Evolutionary conservation across 2,329 filamentous ascomycete genomes (phyloP), one percentile per base, ranked within the genome.

Genomic region (Aspergillus aculeatinus): DNA sequence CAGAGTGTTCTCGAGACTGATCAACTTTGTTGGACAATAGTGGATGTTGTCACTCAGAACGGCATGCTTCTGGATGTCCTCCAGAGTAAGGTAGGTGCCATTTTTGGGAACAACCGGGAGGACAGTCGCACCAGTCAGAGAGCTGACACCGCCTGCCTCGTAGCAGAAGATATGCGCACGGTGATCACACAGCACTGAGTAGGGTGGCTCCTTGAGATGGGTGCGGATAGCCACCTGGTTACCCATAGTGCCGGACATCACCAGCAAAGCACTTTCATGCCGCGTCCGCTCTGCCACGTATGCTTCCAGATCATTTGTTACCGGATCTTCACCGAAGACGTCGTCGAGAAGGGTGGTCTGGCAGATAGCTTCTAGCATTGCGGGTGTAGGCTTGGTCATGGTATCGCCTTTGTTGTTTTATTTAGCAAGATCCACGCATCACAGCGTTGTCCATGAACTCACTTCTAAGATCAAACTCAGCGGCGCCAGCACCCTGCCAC

Each of bases 171-270:
- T 90, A 72, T 97, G 94, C 4, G 87, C 85, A 35, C 91, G 85
- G 64, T 87, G 81, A 72, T 97, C 93, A 67, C 89, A 91, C 9
- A 97, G 79, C 5, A 97, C 85, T 7, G 85, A 85, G 73, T 96
- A 87, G 0, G 94, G 94, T 14, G 93, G 92, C 61, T 91, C 89
- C 0, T 81, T 84, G 14, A 97, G 82, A 60, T 95, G 89, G 1
- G 90, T 84, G 44, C 93, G 87, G 48, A 96, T 82, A 0, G 89
- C 88, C 19, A 97, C 81, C 74, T 96, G 92, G 77, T 97, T 97
- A 47, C 92, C 92, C 92, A 96, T 96, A 4, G 93, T 96, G 3
- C 94, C 94, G 0, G 91, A 95, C 60, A 96, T 82, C 58, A 96
- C 91, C 57, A 96, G 87, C 4, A 97, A 81, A 0, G 85, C 89